Percentiles rank a stretch among this genome's conserved stretches.
These are phyloP conservation scores for Diaporthe vaccinii DNA, from an alignment of 2,329 filamentous ascomycete genomes.

Conservation along the genomic window DNA sequence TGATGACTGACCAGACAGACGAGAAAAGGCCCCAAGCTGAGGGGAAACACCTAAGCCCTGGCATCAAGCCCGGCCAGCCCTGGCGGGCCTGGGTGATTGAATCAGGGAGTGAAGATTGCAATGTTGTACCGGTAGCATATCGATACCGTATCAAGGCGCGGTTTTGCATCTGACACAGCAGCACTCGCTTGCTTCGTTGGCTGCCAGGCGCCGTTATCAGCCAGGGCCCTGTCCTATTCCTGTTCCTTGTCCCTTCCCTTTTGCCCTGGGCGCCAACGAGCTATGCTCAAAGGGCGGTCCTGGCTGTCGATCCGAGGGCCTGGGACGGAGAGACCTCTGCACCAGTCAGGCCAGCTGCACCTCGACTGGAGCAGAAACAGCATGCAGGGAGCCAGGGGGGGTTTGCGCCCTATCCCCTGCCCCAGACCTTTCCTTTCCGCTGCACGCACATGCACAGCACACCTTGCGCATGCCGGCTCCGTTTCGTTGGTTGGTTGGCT, in stretches of 20 bases:
- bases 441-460: conserved; percentile 11
- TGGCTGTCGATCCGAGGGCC: conserved; percentile 35
- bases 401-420: not conserved
- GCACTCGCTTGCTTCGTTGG: conserved; percentile 22
- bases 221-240: conserved; percentile 8
- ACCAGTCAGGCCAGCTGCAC: not conserved
- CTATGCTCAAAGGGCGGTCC: conserved; percentile 32
- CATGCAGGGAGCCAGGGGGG: conserved; percentile 13
- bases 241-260: not conserved
- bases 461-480: not conserved
- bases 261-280: not conserved
- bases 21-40: too few relatives aligned
- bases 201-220: conserved; percentile 35
- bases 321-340: not conserved
- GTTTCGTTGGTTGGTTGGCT: conserved; percentile 5
- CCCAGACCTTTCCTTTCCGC: not conserved
- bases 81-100: not conserved
- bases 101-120: conserved; percentile 17
- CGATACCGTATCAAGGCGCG: conserved; percentile 12
- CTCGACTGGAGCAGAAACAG: not conserved
- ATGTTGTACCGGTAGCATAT: conserved; percentile 21
- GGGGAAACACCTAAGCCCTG: not conserved
- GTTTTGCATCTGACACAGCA: conserved; percentile 18
- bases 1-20: not conserved
- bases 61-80: not conserved